Evolutionary conservation across 2,329 filamentous ascomycete species (phyloP).

Genomic region (Emericellopsis atlantica): DNA sequence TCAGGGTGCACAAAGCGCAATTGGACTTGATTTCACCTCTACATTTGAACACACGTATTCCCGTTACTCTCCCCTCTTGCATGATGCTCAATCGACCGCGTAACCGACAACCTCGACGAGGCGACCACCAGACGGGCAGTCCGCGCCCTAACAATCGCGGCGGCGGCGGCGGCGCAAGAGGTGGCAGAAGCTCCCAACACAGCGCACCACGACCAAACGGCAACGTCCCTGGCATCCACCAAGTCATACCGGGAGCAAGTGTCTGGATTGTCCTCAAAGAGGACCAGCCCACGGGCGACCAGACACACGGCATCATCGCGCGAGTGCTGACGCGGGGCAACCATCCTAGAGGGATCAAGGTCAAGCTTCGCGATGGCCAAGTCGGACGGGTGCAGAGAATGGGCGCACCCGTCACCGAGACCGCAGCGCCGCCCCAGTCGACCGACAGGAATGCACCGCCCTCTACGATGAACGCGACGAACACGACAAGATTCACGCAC

Average conservation of each 20-base stretch:
- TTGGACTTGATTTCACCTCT: neutral
- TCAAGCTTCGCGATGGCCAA: slow-evolving; percentile 56
- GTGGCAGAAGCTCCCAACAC: slow-evolving; percentile 1
- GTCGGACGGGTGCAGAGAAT: slow-evolving; percentile 63
- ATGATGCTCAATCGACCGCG: slow-evolving; percentile 5
- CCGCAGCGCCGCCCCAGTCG: slow-evolving; percentile 1
- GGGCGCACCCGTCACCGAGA: slow-evolving; percentile 10
- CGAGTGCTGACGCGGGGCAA: slow-evolving; percentile 61
- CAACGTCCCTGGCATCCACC: slow-evolving; percentile 28
- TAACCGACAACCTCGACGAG: slow-evolving; percentile 5
- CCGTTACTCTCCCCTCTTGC: neutral
- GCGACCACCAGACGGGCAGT: slow-evolving; percentile 3
- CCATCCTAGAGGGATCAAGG: slow-evolving; percentile 70
- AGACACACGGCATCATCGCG: slow-evolving; percentile 53
- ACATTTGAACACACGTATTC: neutral
- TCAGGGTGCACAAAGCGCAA: too few relatives aligned
- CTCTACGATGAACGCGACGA: neutral
- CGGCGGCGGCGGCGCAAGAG: slow-evolving; percentile 3
- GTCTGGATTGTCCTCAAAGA: slow-evolving; percentile 67
- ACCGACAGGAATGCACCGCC: neutral
- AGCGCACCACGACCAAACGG: too few relatives aligned
- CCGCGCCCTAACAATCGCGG: slow-evolving; percentile 4
- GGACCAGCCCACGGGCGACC: slow-evolving; percentile 62
- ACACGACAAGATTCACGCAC: slow-evolving; percentile 12
- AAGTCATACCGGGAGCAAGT: slow-evolving; percentile 46